Percentiles rank a stretch among this genome's conserved stretches.
These are phyloP conservation scores for Stropharia rugosoannulata DNA, from an alignment of 768 basidiomycete genomes.

Conservation along the genomic window DNA sequence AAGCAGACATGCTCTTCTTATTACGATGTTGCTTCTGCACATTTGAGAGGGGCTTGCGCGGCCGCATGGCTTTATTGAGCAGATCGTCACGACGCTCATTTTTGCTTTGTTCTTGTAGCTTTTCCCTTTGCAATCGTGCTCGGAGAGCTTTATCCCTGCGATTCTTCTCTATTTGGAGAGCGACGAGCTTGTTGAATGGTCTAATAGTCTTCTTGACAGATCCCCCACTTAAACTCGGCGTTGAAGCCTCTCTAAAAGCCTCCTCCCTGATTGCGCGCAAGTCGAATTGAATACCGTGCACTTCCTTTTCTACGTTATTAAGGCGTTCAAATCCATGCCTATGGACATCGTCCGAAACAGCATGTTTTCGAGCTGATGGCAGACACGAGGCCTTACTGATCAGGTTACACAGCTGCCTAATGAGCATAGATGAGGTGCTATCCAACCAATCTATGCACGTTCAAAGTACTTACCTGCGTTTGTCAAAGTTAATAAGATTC, in stretches of 20 bases:
- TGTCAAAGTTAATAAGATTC: constrained; percentile 76
- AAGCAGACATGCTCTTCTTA: constrained; percentile 87
- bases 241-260: constrained; percentile 60
- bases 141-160: constrained; percentile 73
- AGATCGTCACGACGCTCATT: constrained; percentile 75
- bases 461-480: constrained; percentile 56
- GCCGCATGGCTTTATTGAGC: constrained; percentile 73
- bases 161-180: constrained; percentile 76
- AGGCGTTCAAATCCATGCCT: constrained; percentile 73
- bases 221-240: constrained; percentile 39
- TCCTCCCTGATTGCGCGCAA: constrained; percentile 75
- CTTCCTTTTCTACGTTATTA: constrained; percentile 73
- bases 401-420: constrained; percentile 66
- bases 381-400: constrained; percentile 53
- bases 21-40: constrained; percentile 74
- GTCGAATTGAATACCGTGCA: constrained; percentile 61
- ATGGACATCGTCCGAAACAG: constrained; percentile 55
- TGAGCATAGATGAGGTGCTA: constrained; percentile 13
- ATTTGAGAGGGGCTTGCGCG: constrained; percentile 43
- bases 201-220: constrained; percentile 54
- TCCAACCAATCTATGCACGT: not conserved
- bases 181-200: constrained; percentile 66
- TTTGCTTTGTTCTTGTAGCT: constrained; percentile 69
- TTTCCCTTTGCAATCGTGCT: constrained; percentile 71
- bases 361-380: constrained; percentile 39